Percentiles rank a stretch among this genome's conserved stretches.
phyloP scores from a whole-genome alignment of 495 filamentous ascomycete genomes.

The Jackrogersella multiformis region DNA sequence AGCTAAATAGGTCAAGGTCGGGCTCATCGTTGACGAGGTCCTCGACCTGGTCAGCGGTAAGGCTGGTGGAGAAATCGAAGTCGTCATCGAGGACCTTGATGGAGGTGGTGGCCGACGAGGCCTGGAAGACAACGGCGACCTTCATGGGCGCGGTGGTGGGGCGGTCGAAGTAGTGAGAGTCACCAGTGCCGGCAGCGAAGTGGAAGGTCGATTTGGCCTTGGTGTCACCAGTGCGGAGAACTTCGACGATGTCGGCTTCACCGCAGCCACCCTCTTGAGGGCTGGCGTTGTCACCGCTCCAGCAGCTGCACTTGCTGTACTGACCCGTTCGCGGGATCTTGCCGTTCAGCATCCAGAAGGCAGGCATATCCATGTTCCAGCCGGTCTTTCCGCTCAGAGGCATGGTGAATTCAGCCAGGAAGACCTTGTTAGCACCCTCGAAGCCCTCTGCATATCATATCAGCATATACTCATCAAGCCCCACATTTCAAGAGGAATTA shows the following conservation, averaged over 20 bases:
- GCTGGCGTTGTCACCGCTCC: constrained; percentile 54
- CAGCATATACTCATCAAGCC: constrained; percentile 7
- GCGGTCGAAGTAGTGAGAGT: constrained; percentile 70
- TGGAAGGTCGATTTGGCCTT: constrained; percentile 69
- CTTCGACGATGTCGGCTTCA: constrained; percentile 77
- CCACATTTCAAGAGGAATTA: constrained; percentile 3
- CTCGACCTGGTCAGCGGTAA: constrained; percentile 48
- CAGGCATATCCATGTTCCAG: constrained; percentile 66
- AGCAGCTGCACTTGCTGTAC: constrained; percentile 74
- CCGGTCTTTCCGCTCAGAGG: constrained; percentile 58
- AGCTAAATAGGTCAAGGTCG: constrained; percentile 39
- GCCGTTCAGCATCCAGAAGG: constrained; percentile 76
- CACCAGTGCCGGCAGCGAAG: constrained; percentile 62
- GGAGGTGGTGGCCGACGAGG: constrained; percentile 39
- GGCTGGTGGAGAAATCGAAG: constrained; percentile 44
- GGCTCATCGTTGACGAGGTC: constrained; percentile 41
- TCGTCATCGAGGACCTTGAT: constrained; percentile 50
- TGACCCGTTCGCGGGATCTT: constrained; percentile 72
- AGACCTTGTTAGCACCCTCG: constrained; percentile 66
- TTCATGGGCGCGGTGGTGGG: constrained; percentile 64
- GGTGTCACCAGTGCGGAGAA: constrained; percentile 60
- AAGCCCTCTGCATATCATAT: constrained; percentile 67
- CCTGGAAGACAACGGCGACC: constrained; percentile 67
- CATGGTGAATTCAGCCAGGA: constrained; percentile 75
- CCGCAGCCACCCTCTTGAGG: constrained; percentile 64